Evolutionary conservation across 371 early-diverging fungal genomes (phyloP).

Genomic region (Rhizopus sp.): DNA sequence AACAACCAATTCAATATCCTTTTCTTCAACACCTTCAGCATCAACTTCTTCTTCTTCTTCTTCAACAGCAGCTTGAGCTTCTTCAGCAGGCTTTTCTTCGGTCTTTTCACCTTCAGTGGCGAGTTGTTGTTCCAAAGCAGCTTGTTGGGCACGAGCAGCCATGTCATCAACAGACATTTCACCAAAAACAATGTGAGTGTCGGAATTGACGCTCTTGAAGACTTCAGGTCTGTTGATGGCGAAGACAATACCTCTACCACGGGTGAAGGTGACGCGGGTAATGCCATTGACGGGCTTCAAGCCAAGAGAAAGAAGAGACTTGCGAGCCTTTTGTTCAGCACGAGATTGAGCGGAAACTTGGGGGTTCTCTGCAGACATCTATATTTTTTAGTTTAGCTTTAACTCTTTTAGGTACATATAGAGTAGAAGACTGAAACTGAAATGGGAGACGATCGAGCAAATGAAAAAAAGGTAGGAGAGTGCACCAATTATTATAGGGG

Average conservation of each 20-base stretch:
- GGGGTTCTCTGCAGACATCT: slow-evolving; percentile 29
- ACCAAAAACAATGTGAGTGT: slow-evolving; percentile 97
- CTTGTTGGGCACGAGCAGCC: slow-evolving; percentile 72
- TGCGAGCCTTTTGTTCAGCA: slow-evolving; percentile 95
- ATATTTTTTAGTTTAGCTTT: not conserved
- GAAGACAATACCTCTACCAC: slow-evolving; percentile 84
- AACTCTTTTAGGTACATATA: not conserved
- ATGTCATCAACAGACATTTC: slow-evolving; percentile 91
- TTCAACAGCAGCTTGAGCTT: slow-evolving; percentile 52
- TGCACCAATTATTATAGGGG: not conserved
- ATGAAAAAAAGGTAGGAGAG: not conserved
- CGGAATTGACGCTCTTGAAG: slow-evolving; percentile 85
- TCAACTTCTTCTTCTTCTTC: slow-evolving; percentile 67
- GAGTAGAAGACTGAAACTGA: not conserved
- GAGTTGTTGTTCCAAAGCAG: slow-evolving; percentile 62
- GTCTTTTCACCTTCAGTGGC: slow-evolving; percentile 56
- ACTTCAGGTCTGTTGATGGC: slow-evolving; percentile 92
- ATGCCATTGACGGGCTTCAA: slow-evolving; percentile 87
- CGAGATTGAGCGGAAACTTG: slow-evolving; percentile 66
- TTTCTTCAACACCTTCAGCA: slow-evolving; percentile 80
- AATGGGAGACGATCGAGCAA: not conserved
- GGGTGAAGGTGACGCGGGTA: slow-evolving; percentile 90
- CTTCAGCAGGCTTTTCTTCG: slow-evolving; percentile 52
- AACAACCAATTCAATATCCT: slow-evolving; percentile 95
- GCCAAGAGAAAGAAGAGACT: slow-evolving; percentile 92